Conservation (phyloP, 2,329 filamentous ascomycete genomes). For the Aspergillus aculeatus region DNA sequence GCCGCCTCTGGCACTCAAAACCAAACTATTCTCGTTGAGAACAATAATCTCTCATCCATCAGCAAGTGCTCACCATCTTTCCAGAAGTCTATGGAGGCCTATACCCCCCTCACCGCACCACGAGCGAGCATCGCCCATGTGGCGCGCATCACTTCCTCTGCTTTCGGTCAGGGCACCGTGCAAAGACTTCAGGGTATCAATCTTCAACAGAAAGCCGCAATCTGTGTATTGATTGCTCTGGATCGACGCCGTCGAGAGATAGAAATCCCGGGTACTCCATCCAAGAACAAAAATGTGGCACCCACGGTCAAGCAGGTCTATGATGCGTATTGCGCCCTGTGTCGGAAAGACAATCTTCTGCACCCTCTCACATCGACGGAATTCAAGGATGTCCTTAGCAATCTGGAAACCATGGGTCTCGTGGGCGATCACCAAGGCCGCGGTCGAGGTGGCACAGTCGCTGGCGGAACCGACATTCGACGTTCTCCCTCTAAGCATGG, state of each 20-base stretch:
- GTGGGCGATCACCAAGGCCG: constrained; percentile 69
- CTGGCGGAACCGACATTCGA: constrained; percentile 47
- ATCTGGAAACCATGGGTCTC: constrained; percentile 82
- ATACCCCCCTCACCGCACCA: constrained; percentile 77
- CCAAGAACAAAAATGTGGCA: constrained; percentile 58
- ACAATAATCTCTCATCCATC: constrained; percentile 66
- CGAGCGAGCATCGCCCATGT: constrained; percentile 87
- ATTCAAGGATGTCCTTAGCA: constrained; percentile 88
- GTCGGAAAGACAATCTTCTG: constrained; percentile 81
- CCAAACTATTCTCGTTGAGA: constrained; percentile 76
- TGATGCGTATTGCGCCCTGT: constrained; percentile 77
- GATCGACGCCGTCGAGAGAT: constrained; percentile 64
- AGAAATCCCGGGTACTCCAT: constrained; percentile 54
- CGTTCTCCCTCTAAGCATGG: constrained; percentile 72
- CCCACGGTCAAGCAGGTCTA: constrained; percentile 83
- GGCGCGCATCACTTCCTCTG: constrained; percentile 83
- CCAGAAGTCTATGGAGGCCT: constrained; percentile 47
- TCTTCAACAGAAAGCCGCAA: constrained; percentile 90
- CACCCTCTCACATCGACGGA: constrained; percentile 88
- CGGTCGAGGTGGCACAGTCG: constrained; percentile 63
- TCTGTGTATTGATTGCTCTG: constrained; percentile 84
- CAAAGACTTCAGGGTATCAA: constrained; percentile 86
- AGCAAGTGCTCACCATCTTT: constrained; percentile 40
- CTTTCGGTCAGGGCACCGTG: constrained; percentile 83
- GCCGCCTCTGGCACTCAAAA: constrained; percentile 61